These are phyloP conservation scores for Tetragonia tetragonoides DNA, from an alignment of 148 eudicot genomes.

Conservation along the genomic window DNA sequence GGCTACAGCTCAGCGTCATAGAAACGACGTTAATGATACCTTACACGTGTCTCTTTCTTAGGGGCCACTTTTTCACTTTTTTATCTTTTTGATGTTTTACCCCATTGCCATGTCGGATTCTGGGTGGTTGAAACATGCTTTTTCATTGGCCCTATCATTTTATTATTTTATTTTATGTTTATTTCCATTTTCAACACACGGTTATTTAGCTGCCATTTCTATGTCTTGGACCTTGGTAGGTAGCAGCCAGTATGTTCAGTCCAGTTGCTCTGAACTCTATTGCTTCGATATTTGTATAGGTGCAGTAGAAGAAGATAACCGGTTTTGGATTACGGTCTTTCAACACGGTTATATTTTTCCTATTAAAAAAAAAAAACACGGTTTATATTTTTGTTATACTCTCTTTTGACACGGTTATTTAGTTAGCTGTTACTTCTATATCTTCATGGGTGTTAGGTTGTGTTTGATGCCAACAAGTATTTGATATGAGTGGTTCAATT, in stretches of 20 bases:
- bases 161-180: neutral
- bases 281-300: too few species aligned
- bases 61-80: conserved; percentile 13
- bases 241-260: neutral
- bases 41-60: conserved; percentile 31
- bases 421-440: too few species aligned
- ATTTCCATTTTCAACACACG: neutral
- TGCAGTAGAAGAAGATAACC: too few species aligned
- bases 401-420: too few species aligned
- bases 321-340: too few species aligned
- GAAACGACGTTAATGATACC: conserved; percentile 25
- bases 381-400: too few species aligned
- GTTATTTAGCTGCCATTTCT: neutral
- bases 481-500: too few species aligned
- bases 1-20: conserved; percentile 46
- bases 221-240: conserved; percentile 8
- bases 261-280: too few species aligned
- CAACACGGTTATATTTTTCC: too few species aligned
- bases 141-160: conserved; percentile 5
- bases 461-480: too few species aligned
- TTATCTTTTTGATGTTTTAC: neutral
- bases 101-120: conserved; percentile 21
- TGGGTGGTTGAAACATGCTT: conserved; percentile 1
- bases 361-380: too few species aligned
- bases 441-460: too few species aligned